A percentile compares a stretch with the other conserved stretches of the same genome.
phyloP scores from a whole-genome alignment of 805 yeast species.

The Wickerhamomyces canadensis region DNA sequence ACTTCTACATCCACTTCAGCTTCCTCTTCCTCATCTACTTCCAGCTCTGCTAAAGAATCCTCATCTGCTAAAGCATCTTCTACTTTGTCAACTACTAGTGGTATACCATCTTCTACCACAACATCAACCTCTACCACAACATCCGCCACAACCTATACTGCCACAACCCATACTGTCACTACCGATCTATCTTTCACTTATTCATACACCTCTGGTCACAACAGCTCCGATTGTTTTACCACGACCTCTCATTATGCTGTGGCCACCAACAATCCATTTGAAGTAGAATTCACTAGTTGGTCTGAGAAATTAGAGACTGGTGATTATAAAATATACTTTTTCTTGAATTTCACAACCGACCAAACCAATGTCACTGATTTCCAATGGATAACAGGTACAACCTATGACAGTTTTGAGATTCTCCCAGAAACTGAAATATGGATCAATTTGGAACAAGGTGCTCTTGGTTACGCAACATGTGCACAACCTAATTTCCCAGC shows the following conservation, averaged over 20 bases:
- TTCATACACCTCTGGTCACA: background rate
- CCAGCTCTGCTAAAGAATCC: background rate
- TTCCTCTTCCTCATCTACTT: background rate
- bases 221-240: background rate
- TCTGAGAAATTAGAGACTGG: background rate
- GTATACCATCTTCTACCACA: background rate
- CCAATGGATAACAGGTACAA: background rate
- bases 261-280: background rate
- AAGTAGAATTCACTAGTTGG: background rate
- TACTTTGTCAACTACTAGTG: background rate
- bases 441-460: background rate
- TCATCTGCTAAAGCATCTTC: no score
- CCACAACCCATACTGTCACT: background rate
- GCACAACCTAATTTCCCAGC: background rate
- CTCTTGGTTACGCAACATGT: background rate
- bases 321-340: background rate
- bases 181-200: background rate
- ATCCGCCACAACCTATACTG: background rate
- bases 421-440: background rate
- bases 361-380: background rate
- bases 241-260: background rate
- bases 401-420: background rate
- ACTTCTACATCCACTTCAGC: background rate
- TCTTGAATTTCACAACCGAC: background rate
- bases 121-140: background rate